Base-by-base conservation (phyloP, 352 stramenopile genomes). In the Phytophthora macrochlamydospora region DNA sequence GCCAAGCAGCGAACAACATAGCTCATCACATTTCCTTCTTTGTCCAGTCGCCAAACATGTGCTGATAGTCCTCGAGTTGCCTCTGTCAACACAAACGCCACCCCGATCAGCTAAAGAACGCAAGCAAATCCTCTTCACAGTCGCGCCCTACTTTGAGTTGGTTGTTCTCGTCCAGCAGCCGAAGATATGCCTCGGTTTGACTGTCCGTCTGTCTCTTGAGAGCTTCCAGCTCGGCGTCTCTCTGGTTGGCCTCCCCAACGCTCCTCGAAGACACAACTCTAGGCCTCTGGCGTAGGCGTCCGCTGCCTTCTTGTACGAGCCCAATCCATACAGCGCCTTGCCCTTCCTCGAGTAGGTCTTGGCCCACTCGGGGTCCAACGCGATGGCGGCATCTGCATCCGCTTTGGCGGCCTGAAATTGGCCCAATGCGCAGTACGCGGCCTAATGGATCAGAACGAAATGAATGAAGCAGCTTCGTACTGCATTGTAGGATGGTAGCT, bases 11-110 rank as follows among this genome's bases (percentile, higher is more conserved):
- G 18, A 12, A 31, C 18, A n/a, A 5, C 43, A 33, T 59, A 52
- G 6, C 30, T 51, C 46, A 51, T 77, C 73, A 94, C 68, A 89
- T 88, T 51, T 92, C 66, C 67, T 94, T 94, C 73, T 94, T 94
- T 3, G 76, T 85, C 82, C 84, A 94, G 57, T 94, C 86, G 12
- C 84, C 86, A 63, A 94, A 93, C 75, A 94, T 79, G 60, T 86
- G 73, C 65, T 91, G 77, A 48, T 93, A 94, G 56, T 94, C 86
- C 32, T 92, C 82, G 0, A 92, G 29, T 76, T 92, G 84, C 14
- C 79, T 65, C 83, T 92, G 58, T 38, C 14, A 12, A 38, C 3
- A 13, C 49, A n/a, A 59, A 56, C 4, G 11, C 24, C 43, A 57
- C 18, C 24, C 7, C 24, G 28, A 2, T 45, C 38, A 51, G 12